Evolutionary conservation across 345 rosid species (phyloP).

Genomic region (Brassica napus): DNA sequence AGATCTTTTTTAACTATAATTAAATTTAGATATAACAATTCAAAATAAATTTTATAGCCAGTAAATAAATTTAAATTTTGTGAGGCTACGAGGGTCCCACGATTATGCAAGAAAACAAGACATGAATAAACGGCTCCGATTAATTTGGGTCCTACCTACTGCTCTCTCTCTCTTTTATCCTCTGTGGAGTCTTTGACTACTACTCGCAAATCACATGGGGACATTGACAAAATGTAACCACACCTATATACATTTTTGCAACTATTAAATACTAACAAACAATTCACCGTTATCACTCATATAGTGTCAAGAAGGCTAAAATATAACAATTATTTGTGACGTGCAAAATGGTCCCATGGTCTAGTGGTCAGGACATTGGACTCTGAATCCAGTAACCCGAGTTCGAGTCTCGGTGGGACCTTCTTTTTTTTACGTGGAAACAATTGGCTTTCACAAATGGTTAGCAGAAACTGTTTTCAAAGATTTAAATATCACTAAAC

Average conservation of each 20-base stretch:
- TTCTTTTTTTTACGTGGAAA: no score
- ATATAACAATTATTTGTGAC: no score
- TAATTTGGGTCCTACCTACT: not conserved
- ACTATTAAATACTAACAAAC: not conserved
- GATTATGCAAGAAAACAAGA: not conserved
- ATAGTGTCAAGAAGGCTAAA: no score
- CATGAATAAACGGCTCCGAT: not conserved
- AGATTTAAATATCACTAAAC: not conserved
- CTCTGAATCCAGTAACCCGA: not conserved
- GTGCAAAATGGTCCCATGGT: not conserved
- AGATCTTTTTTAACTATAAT: constrained; percentile 1
- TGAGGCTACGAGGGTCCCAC: not conserved
- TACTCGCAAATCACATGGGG: not conserved
- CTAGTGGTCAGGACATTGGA: not conserved
- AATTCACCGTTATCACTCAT: not conserved
- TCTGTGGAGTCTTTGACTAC: not conserved
- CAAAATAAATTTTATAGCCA: no score
- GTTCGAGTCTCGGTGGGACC: not conserved
- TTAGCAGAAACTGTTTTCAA: no score
- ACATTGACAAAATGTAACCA: not conserved
- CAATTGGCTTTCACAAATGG: no score
- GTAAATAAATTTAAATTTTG: no score
- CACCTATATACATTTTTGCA: not conserved
- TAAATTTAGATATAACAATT: no score
- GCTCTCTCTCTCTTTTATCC: not conserved